phyloP scores from a whole-genome alignment of 2,329 filamentous ascomycete species.

The Fusarium dlaminii region DNA sequence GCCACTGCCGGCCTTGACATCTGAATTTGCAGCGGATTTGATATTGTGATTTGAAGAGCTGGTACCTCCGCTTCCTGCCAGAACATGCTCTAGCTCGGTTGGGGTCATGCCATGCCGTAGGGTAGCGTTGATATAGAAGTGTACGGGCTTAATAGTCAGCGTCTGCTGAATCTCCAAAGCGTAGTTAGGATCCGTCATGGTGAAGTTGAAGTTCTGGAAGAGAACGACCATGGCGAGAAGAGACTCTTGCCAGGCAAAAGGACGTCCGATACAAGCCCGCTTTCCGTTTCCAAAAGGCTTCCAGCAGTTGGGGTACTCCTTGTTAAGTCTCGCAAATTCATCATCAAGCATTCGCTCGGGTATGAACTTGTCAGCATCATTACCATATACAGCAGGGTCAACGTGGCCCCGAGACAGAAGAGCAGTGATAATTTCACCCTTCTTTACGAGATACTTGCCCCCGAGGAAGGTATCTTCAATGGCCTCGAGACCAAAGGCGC shows the following conservation, averaged over 20 bases:
- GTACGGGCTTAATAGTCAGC: slow-evolving; percentile 70
- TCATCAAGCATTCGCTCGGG: slow-evolving; percentile 79
- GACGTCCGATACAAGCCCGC: slow-evolving; percentile 75
- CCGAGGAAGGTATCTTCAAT: slow-evolving; percentile 63
- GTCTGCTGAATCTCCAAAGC: slow-evolving; percentile 64
- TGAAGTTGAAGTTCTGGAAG: slow-evolving; percentile 77
- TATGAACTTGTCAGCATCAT: slow-evolving; percentile 71
- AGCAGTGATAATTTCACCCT: slow-evolving; percentile 59
- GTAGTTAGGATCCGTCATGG: slow-evolving; percentile 67
- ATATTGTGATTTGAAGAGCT: slow-evolving; percentile 6
- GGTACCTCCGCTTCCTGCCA: slow-evolving; percentile 42
- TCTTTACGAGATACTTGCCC: slow-evolving; percentile 69
- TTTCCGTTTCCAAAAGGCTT: slow-evolving; percentile 80
- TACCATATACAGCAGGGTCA: slow-evolving; percentile 72
- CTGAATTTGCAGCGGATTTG: slow-evolving; percentile 10
- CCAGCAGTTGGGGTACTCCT: slow-evolving; percentile 70
- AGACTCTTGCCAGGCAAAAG: slow-evolving; percentile 80
- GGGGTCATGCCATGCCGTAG: slow-evolving; percentile 60
- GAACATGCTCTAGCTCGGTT: slow-evolving; percentile 57
- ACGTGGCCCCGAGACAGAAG: slow-evolving; percentile 65
- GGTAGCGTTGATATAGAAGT: slow-evolving; percentile 69
- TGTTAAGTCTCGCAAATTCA: slow-evolving; percentile 68
- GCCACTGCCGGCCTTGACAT: slow-evolving; percentile 21
- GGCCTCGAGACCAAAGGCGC: slow-evolving; percentile 64
- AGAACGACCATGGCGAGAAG: slow-evolving; percentile 69